Evolutionary conservation across 805 yeast species (phyloP).

Genomic region (Brettanomyces bruxellensis): DNA sequence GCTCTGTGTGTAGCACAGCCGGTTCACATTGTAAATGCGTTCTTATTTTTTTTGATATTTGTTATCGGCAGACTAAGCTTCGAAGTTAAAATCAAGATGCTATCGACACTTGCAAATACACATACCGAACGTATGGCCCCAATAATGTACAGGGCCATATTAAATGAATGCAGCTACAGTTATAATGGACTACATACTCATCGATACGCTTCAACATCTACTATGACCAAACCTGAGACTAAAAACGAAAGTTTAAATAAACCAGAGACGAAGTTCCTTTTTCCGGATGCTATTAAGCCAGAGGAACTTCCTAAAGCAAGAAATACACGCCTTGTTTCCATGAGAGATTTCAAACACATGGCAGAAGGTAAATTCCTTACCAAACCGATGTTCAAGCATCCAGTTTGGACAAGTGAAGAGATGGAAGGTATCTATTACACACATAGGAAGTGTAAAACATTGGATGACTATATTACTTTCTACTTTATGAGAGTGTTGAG

Average conservation of each 20-base stretch:
- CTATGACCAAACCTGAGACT: background rate
- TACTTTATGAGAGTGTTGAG: constrained; percentile 36
- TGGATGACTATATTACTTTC: constrained; percentile 1
- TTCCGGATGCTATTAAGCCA: background rate
- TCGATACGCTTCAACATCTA: no score
- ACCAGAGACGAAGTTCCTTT: background rate
- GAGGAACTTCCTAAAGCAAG: constrained; percentile 6
- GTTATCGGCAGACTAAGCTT: no score
- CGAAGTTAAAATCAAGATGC: no score
- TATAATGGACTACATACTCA: no score
- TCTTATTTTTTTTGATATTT: no score
- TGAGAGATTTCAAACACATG: background rate
- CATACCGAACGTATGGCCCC: no score
- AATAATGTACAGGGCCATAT: no score
- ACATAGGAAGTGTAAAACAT: constrained; percentile 39
- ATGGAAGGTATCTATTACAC: constrained; percentile 36
- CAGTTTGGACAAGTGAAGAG: constrained; percentile 26
- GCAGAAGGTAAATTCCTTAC: constrained; percentile 16
- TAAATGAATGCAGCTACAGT: no score
- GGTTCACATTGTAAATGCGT: no score
- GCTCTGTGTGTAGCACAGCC: no score
- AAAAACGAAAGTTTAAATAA: no score
- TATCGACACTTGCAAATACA: no score
- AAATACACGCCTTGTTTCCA: constrained; percentile 9
- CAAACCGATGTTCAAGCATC: constrained; percentile 34